phyloP scores from a whole-genome alignment of 192 early-diverging fungal genomes.

The Phycomyces blakesleeanus region DNA sequence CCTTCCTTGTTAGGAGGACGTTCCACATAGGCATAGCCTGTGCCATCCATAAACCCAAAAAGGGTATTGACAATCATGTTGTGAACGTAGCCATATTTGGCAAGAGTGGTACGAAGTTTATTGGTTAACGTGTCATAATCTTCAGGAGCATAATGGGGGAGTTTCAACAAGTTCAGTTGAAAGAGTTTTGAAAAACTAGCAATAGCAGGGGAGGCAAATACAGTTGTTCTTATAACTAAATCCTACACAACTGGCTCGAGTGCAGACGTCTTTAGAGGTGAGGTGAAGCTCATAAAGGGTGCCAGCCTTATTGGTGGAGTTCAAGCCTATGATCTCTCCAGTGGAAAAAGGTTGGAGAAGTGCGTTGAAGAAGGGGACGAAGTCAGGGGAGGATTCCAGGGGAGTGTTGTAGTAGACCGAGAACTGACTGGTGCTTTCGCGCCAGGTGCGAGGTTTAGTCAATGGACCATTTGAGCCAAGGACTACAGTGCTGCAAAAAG shows the following conservation, averaged over 20 bases:
- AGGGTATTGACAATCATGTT: no score
- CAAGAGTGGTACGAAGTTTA: not conserved
- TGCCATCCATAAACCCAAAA: not conserved
- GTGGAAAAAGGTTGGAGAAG: no score
- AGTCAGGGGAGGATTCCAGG: not conserved
- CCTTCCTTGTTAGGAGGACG: not conserved
- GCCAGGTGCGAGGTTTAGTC: not conserved
- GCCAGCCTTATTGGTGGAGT: not conserved
- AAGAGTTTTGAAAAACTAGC: not conserved
- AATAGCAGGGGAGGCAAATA: not conserved
- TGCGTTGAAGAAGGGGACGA: not conserved
- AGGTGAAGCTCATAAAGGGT: not conserved
- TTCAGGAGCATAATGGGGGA: not conserved
- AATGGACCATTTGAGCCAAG: not conserved
- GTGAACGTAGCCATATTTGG: not conserved
- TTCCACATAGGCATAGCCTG: not conserved
- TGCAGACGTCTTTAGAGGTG: not conserved
- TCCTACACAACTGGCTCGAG: not conserved
- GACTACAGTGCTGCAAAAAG: not conserved
- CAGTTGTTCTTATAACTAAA: not conserved
- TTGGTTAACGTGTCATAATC: not conserved
- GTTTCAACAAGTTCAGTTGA: not conserved
- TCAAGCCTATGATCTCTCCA: not conserved
- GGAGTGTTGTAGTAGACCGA: not conserved
- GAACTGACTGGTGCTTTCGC: not conserved